Conservation (phyloP, 257 asterid species). For the Ballota nigra region DNA sequence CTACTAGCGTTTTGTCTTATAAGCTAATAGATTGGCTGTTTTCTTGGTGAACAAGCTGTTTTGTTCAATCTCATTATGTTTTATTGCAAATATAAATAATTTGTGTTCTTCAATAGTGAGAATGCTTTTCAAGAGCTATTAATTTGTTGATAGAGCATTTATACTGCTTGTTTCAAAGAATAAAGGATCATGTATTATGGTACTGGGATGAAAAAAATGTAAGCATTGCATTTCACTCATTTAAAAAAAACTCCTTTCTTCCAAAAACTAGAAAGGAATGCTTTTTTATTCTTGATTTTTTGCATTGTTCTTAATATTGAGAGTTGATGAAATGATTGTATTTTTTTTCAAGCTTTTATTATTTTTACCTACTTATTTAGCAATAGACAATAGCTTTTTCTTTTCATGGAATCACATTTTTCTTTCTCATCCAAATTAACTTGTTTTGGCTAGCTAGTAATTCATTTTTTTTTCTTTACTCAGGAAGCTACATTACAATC, state of each 20-base stretch:
- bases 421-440: not conserved
- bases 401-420: no score
- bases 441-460: not conserved
- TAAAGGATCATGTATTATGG: not conserved
- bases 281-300: not conserved
- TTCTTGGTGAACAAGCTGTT: not conserved
- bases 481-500: slow-evolving; percentile 76
- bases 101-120: not conserved
- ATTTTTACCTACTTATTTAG: not conserved
- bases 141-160: not conserved
- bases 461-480: slow-evolving; percentile 9
- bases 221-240: not conserved
- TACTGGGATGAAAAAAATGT: not conserved
- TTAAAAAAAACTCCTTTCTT: not conserved
- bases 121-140: not conserved
- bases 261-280: not conserved
- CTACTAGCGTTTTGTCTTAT: not conserved
- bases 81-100: not conserved
- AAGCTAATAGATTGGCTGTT: not conserved
- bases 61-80: not conserved
- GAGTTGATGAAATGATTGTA: no score
- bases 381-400: no score
- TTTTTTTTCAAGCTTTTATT: not conserved
- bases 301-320: no score
- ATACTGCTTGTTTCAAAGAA: not conserved